Conservation (phyloP, 1,284 basidiomycete species). For the Irpex lacteus region DNA sequence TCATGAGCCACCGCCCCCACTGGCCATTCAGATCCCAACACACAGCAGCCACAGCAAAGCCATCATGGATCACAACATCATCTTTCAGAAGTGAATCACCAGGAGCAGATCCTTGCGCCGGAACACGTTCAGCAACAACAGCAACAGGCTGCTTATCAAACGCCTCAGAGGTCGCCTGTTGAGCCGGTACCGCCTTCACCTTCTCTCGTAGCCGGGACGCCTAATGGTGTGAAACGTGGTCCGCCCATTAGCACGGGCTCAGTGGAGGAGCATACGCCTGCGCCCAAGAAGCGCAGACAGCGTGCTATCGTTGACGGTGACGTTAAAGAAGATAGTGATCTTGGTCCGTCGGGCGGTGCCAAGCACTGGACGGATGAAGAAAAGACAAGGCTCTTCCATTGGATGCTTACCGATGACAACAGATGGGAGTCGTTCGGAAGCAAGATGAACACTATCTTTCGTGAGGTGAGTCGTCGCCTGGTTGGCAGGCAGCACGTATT, state of each 20-base stretch:
- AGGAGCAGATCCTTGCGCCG: not conserved
- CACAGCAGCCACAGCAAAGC: not conserved
- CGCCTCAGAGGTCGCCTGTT: not conserved
- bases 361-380: conserved; percentile 82
- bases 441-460: conserved; percentile 74
- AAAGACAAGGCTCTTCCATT: conserved; percentile 67
- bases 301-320: conserved; percentile 11
- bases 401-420: conserved; percentile 74
- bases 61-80: conserved; percentile 1
- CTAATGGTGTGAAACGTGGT: conserved; percentile 3
- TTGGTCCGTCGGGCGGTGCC: conserved; percentile 43
- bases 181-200: not conserved
- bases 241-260: not conserved
- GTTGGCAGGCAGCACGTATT: not conserved
- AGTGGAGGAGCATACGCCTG: conserved; percentile 2
- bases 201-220: not conserved
- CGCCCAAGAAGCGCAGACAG: not conserved
- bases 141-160: not conserved
- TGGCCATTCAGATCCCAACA: not conserved
- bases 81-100: not conserved
- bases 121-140: not conserved
- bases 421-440: conserved; percentile 71
- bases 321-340: conserved; percentile 21
- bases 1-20: not conserved
- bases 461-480: conserved; percentile 50